Percentiles rank a stretch among this genome's conserved stretches.
Evolutionary conservation across 2,329 filamentous ascomycete genomes (phyloP).

Genomic region (Nigrograna mackinnonii): DNA sequence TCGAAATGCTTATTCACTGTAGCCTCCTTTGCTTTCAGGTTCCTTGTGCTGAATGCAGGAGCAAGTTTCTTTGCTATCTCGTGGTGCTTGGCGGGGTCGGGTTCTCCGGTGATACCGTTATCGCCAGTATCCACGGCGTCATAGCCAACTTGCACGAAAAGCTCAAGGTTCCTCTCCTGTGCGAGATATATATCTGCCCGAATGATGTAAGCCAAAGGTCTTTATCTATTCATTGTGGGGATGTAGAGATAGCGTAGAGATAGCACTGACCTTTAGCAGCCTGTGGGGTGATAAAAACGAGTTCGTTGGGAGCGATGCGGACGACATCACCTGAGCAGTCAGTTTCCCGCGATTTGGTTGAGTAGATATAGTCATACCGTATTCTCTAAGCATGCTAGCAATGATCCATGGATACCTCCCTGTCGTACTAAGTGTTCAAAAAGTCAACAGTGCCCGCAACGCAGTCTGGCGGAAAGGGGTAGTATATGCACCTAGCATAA

Average conservation of each 20-base stretch:
- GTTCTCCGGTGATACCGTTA: conserved; percentile 6
- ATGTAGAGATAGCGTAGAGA: neutral
- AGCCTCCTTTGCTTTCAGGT: conserved; percentile 3
- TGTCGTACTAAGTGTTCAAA: too few species aligned
- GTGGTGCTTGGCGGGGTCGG: conserved; percentile 9
- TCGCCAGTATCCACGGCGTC: conserved; percentile 6
- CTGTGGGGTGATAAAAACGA: conserved; percentile 9
- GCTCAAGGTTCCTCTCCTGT: conserved; percentile 8
- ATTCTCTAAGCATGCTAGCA: too few species aligned
- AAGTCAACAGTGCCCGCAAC: too few species aligned
- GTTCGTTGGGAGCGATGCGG: conserved; percentile 9
- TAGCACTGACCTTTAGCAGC: conserved; percentile 1
- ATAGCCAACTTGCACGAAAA: conserved; percentile 7
- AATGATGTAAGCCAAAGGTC: conserved; percentile 1
- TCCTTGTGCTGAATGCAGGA: conserved; percentile 8
- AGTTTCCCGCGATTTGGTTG: conserved; percentile 1
- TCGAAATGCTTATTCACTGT: conserved; percentile 9
- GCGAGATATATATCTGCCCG: conserved; percentile 8
- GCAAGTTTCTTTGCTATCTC: conserved; percentile 9
- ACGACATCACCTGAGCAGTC: conserved; percentile 5
- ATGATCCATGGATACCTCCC: too few species aligned
- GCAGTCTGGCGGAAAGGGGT: too few species aligned
- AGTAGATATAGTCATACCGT: too few species aligned
- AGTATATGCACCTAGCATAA: too few species aligned
- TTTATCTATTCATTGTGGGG: neutral